phyloP scores from a whole-genome alignment of 768 basidiomycete species.

The Mycena latifolia region DNA sequence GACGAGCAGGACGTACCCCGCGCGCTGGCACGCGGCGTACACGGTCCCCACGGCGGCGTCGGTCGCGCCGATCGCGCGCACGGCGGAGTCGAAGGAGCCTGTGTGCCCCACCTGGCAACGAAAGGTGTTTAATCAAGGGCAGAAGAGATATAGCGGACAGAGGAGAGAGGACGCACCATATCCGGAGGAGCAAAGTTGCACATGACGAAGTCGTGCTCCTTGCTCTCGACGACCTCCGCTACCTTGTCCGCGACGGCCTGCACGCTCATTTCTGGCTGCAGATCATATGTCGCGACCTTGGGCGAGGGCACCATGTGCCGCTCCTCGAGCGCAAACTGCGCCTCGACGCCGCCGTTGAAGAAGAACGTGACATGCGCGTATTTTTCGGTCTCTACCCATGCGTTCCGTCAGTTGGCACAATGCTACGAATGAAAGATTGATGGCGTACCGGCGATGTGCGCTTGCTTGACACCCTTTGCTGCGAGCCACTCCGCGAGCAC shows the following conservation, averaged over 20 bases:
- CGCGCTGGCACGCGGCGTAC: constrained; percentile 87
- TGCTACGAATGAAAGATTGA: neutral
- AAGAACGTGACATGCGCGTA: constrained; percentile 99
- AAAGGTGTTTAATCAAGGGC: too few species aligned
- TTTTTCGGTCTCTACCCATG: constrained; percentile 99
- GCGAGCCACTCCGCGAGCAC: constrained; percentile 94
- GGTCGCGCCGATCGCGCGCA: constrained; percentile 88
- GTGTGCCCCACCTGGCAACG: constrained; percentile 96
- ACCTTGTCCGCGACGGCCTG: constrained; percentile 93
- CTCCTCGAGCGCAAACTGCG: constrained; percentile 87
- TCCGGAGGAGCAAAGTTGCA: too few species aligned
- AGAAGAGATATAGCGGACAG: constrained; percentile 92
- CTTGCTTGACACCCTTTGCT: constrained; percentile 84
- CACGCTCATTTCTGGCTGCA: constrained; percentile 56
- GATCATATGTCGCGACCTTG: constrained; percentile 82
- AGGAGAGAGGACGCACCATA: too few species aligned
- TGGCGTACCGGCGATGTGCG: constrained; percentile 82
- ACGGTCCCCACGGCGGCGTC: too few species aligned
- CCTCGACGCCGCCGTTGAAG: constrained; percentile 97
- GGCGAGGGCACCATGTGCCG: constrained; percentile 92
- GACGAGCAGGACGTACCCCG: constrained; percentile 88
- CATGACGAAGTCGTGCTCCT: constrained; percentile 85
- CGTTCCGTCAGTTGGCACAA: too few species aligned
- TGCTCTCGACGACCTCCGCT: constrained; percentile 79
- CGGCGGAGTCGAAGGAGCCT: constrained; percentile 91